Percentiles rank a stretch among this genome's conserved stretches.
These are phyloP conservation scores for Hypholoma sublateritium DNA, from an alignment of 768 basidiomycete species.

Conservation along the genomic window DNA sequence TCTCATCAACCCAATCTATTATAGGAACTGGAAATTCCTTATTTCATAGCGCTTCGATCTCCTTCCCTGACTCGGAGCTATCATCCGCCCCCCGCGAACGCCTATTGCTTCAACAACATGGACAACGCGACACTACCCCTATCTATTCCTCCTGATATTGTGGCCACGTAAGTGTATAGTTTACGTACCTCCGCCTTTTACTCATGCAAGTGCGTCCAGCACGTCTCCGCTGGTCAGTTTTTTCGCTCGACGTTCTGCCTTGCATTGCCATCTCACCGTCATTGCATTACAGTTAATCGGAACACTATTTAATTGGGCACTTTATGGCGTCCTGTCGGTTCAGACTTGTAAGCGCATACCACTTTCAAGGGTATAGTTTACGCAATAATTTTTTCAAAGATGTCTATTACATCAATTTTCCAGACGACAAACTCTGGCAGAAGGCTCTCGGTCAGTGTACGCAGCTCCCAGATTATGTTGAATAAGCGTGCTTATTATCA, in stretches of 20 bases:
- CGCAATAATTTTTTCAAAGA: not conserved
- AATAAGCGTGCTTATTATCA: not conserved
- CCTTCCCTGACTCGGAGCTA: no score
- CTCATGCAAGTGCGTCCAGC: not conserved
- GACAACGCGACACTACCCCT: not conserved
- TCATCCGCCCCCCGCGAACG: no score
- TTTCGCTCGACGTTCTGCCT: not conserved
- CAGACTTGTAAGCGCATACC: not conserved
- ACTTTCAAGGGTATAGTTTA: not conserved
- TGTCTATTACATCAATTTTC: conserved; percentile 10
- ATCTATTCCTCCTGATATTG: not conserved
- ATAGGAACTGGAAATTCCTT: no score
- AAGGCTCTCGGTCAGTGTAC: conserved; percentile 1
- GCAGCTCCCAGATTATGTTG: not conserved
- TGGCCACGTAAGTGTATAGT: not conserved
- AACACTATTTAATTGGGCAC: conserved; percentile 11
- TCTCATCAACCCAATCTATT: no score
- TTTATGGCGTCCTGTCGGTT: conserved; percentile 10
- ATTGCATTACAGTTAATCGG: conserved; percentile 4
- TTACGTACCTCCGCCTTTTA: not conserved
- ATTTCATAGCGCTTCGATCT: no score
- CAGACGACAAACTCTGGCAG: conserved; percentile 8
- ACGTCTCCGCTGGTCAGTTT: not conserved
- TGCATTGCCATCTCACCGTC: not conserved
- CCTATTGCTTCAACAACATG: not conserved